Evolutionary conservation across 805 yeast species (phyloP).

Genomic region (Babjeviella inositovora): DNA sequence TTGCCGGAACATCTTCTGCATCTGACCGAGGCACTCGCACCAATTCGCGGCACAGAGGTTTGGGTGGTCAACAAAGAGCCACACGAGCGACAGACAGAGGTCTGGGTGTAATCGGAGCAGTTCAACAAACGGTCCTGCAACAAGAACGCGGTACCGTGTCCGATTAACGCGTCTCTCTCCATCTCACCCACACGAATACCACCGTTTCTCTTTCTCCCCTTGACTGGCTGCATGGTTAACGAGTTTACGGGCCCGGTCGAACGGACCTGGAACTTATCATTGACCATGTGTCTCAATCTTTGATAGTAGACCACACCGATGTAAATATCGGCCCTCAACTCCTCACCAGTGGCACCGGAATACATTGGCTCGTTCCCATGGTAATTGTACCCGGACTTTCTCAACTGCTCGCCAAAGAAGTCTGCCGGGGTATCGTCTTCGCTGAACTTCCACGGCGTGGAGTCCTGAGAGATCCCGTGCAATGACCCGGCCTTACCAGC

Average conservation of each 20-base stretch:
- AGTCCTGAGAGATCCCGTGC: constrained; percentile 94
- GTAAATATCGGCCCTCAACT: constrained; percentile 88
- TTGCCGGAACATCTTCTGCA: constrained; percentile 85
- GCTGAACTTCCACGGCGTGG: constrained; percentile 90
- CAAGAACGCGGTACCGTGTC: constrained; percentile 93
- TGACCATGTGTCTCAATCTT: constrained; percentile 97
- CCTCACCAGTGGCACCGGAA: constrained; percentile 97
- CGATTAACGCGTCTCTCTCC: constrained; percentile 98
- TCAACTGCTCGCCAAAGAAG: constrained; percentile 87
- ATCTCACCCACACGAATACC: constrained; percentile 99
- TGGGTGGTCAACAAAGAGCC: constrained; percentile 88
- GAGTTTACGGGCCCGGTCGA: constrained; percentile 97
- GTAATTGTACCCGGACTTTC: constrained; percentile 81
- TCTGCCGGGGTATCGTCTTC: constrained; percentile 95
- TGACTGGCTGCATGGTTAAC: constrained; percentile 97
- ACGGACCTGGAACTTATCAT: constrained; percentile 98
- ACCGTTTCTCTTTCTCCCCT: constrained; percentile 97
- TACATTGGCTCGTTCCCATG: constrained; percentile 99
- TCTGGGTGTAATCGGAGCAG: constrained; percentile 90
- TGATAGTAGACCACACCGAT: constrained; percentile 96
- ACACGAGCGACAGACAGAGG: constrained; percentile 81
- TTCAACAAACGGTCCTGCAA: constrained; percentile 89
- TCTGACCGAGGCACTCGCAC: constrained; percentile 58
- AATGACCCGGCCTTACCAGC: constrained; percentile 99
- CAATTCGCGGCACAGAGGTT: constrained; percentile 81